A percentile compares a stretch with the other conserved stretches of the same genome.
phyloP scores from a whole-genome alignment of 352 stramenopile species.

The Phytopythium mirpurense region DNA sequence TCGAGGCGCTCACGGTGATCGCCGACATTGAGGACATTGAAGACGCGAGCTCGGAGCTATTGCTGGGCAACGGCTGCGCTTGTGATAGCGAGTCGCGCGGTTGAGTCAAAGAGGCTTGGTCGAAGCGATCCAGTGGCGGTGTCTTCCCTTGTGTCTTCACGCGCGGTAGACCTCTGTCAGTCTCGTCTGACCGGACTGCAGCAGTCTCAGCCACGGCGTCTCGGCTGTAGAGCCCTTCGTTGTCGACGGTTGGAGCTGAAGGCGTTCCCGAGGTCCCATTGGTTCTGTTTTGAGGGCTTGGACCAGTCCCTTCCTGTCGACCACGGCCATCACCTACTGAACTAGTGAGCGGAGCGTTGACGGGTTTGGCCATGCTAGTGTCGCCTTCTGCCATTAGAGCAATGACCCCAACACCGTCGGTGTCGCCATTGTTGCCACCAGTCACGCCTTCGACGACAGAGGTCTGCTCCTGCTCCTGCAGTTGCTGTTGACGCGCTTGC shows the following conservation, averaged over 20 bases:
- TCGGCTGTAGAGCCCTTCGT: not conserved
- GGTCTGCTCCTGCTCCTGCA: constrained; percentile 15
- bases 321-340: too few species aligned
- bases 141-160: too few species aligned
- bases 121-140: too few species aligned
- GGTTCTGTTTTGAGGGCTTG: not conserved
- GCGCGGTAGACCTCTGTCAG: not conserved
- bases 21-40: not conserved
- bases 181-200: not conserved
- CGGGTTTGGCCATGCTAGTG: not conserved
- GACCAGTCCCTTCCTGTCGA: not conserved
- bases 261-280: not conserved
- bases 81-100: not conserved
- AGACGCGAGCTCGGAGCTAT: not conserved
- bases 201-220: not conserved
- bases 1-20: constrained; percentile 1
- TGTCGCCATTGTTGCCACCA: not conserved
- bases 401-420: not conserved
- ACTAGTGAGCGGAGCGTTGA: too few species aligned
- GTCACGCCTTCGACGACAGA: not conserved
- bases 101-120: not conserved
- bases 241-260: not conserved
- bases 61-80: not conserved
- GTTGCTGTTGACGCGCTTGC: constrained; percentile 15
- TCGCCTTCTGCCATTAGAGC: not conserved